phyloP scores from a whole-genome alignment of 2,329 filamentous ascomycete species.

The Furcasterigmium furcatum region DNA sequence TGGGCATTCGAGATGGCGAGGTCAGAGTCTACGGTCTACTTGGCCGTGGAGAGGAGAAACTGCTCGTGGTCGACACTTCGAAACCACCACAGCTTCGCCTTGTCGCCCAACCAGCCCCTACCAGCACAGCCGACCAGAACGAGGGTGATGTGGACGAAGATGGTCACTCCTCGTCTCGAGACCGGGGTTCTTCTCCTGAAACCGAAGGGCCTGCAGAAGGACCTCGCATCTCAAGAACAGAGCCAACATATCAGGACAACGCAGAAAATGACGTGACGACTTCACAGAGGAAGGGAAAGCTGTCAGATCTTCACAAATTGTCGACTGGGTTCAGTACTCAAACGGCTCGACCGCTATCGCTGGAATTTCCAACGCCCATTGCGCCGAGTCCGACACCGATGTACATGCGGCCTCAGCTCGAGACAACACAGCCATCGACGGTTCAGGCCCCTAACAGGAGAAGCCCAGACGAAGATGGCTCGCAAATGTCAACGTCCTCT shows the following conservation, averaged over 20 bases:
- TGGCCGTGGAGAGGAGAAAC: constrained; percentile 65
- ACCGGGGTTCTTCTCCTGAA: background rate
- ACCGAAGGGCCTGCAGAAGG: background rate
- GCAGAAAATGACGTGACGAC: too few species aligned
- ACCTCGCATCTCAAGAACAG: background rate
- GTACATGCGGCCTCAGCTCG: constrained; percentile 22
- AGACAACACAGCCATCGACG: constrained; percentile 17
- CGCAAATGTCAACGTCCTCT: background rate
- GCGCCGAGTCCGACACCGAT: constrained; percentile 28
- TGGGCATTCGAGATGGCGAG: constrained; percentile 62
- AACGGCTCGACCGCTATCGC: background rate
- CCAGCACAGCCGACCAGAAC: background rate
- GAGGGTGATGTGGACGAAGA: background rate
- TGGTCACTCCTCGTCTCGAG: background rate
- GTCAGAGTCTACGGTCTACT: constrained; percentile 68
- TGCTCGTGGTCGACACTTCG: constrained; percentile 65
- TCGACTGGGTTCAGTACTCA: background rate
- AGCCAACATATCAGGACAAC: background rate
- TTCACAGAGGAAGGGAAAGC: too few species aligned
- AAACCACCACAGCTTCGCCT: constrained; percentile 41
- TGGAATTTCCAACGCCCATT: constrained; percentile 23
- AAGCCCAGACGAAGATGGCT: background rate
- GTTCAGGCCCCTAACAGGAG: background rate
- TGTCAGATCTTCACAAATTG: background rate
- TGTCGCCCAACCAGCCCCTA: constrained; percentile 15